These are phyloP conservation scores for Plasmodium malariae DNA, from an alignment of 169 alveolate species.

Conservation along the genomic window DNA sequence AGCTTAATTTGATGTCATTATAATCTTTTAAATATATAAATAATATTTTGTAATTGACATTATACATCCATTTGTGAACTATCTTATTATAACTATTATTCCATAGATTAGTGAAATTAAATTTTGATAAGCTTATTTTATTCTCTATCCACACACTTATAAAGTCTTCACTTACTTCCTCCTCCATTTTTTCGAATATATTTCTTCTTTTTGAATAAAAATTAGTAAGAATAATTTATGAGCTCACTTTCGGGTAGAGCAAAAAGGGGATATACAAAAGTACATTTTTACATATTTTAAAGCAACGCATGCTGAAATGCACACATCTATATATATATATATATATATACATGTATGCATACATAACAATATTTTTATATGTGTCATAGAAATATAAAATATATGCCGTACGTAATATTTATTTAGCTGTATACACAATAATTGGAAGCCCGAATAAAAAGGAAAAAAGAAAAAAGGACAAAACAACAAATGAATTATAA, in stretches of 20 bases:
- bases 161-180: constrained; percentile 60
- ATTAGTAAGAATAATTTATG: not conserved
- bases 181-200: not conserved
- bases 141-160: constrained; percentile 44
- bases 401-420: no score
- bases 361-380: no score
- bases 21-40: constrained; percentile 34
- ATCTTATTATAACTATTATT: constrained; percentile 45
- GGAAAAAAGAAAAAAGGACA: no score
- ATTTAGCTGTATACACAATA: no score
- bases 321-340: no score
- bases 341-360: no score
- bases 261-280: no score
- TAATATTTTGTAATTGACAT: constrained; percentile 37
- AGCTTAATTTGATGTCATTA: constrained; percentile 15
- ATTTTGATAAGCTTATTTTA: constrained; percentile 65
- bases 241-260: not conserved
- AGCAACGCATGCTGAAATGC: no score
- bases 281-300: no score
- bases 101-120: constrained; percentile 38
- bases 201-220: not conserved
- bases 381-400: no score
- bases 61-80: constrained; percentile 38
- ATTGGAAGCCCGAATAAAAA: no score
- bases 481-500: no score